Evolutionary conservation across 768 basidiomycete genomes (phyloP), one percentile per base, ranked within the genome.

Genomic region (Suillus cothurnatus): DNA sequence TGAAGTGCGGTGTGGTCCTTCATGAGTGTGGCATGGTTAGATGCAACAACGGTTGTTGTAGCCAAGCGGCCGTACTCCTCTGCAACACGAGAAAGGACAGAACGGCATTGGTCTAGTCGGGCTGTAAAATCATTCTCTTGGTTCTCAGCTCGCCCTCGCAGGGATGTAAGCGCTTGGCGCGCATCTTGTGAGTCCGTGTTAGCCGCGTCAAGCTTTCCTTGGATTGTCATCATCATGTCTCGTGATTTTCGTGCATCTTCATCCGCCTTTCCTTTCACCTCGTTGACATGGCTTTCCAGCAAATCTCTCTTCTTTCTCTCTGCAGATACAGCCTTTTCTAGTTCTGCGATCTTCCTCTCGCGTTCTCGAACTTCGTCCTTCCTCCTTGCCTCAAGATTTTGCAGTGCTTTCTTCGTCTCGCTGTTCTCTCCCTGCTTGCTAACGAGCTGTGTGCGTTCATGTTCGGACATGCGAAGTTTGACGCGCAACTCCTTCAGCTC

Each of bases 401-500:
- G 82, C 6, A 88, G 69, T 0, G 82, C 77, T 68, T 83, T 85
- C 71, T 82, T 86, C 15, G 81, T 67, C 6, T 90, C 88, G 1
- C 71, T 76, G 0, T 78, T 73, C 61, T 89, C 88, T 11, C 76
- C 80, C 45, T 85, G 85, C 66, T 88, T 88, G 2, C 80, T 73
- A 4, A 81, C 73, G 6, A 86, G 71, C 66, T 86, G 86, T 14
- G 77, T 70, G 38, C 82, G 82, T 64, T 89, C 89, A 64, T 87
- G 82, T 66, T 92, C 90, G 6, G 81, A 79, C 58, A 77, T 71
- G 21, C 86, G 82, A 36, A 91, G 77, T 73, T 88, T 91, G 45
- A 80, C 71, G 19, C 85, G 84, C 6, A 90, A 72, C 26, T 87
- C 88, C 70, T 86, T 91, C 71, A 90, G 72, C 72, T 92, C 89